Evolutionary conservation across 2,329 filamentous ascomycete species (phyloP).

Genomic region (Aspergillus fijiensis): DNA sequence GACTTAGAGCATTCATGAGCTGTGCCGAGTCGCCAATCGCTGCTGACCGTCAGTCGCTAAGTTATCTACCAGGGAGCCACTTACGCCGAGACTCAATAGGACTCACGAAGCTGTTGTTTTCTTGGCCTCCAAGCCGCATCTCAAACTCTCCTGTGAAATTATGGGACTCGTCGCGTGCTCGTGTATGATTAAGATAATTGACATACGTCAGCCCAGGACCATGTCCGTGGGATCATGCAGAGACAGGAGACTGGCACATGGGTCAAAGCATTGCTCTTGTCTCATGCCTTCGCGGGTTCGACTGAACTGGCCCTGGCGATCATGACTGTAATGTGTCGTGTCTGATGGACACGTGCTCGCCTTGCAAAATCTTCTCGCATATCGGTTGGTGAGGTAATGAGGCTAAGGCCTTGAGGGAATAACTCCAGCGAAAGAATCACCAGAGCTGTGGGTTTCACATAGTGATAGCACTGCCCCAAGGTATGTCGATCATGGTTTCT

Average conservation of each 20-base stretch:
- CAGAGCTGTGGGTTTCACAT: not conserved
- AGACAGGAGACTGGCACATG: not conserved
- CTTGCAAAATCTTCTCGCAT: not conserved
- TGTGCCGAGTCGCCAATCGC: not conserved
- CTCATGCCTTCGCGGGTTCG: not conserved
- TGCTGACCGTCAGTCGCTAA: not conserved
- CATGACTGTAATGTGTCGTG: not conserved
- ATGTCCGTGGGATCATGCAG: not conserved
- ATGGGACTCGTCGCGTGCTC: not conserved
- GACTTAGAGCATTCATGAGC: not conserved
- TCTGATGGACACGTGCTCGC: not conserved
- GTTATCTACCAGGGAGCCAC: too few species aligned
- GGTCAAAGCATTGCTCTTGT: not conserved
- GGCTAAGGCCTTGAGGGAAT: not conserved
- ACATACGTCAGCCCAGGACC: not conserved
- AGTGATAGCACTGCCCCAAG: not conserved
- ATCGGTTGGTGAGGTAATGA: not conserved
- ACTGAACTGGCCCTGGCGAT: not conserved
- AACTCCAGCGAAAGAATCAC: not conserved
- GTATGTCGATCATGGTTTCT: not conserved
- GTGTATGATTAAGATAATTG: not conserved
- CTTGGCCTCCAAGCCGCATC: not conserved
- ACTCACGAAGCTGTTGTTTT: not conserved
- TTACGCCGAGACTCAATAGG: not conserved
- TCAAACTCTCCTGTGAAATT: not conserved